Evolutionary conservation across 2,329 filamentous ascomycete species (phyloP).

Genomic region (Plectosphaerella plurivora): DNA sequence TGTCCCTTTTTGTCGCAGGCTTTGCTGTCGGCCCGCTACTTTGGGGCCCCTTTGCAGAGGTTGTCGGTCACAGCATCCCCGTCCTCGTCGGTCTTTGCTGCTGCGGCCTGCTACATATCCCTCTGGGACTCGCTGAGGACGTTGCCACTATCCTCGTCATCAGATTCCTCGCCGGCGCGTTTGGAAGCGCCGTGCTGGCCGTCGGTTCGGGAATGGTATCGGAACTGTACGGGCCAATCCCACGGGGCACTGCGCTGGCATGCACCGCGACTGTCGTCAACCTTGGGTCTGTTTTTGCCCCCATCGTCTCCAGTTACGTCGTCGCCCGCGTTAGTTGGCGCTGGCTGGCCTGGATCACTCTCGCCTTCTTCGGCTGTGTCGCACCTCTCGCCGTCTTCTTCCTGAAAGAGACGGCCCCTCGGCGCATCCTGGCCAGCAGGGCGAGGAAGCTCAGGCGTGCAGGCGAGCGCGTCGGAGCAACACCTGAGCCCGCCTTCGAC

Average conservation of each 20-base stretch:
- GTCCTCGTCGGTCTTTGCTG: conserved; percentile 40
- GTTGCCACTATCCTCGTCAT: conserved; percentile 59
- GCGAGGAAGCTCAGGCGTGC: background rate
- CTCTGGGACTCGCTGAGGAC: conserved; percentile 33
- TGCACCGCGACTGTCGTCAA: background rate
- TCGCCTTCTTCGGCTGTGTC: background rate
- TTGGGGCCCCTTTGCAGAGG: conserved; percentile 60
- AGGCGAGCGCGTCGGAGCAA: background rate
- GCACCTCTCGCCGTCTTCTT: background rate
- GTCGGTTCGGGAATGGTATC: background rate
- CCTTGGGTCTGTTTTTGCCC: background rate
- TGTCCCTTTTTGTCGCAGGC: conserved; percentile 41
- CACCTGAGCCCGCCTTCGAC: background rate
- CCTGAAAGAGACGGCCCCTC: background rate
- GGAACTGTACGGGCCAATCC: background rate
- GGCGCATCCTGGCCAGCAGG: background rate
- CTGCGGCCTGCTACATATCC: conserved; percentile 30
- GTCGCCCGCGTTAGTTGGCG: background rate
- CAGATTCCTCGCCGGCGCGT: conserved; percentile 63
- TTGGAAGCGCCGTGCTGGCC: conserved; percentile 58
- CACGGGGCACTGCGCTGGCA: background rate
- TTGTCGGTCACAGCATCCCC: conserved; percentile 51
- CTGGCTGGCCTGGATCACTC: background rate
- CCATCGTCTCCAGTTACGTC: background rate
- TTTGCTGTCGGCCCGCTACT: conserved; percentile 57